These are phyloP conservation scores for Aspergillus sp. DNA, from an alignment of 2,329 filamentous ascomycete genomes.

Conservation along the genomic window DNA sequence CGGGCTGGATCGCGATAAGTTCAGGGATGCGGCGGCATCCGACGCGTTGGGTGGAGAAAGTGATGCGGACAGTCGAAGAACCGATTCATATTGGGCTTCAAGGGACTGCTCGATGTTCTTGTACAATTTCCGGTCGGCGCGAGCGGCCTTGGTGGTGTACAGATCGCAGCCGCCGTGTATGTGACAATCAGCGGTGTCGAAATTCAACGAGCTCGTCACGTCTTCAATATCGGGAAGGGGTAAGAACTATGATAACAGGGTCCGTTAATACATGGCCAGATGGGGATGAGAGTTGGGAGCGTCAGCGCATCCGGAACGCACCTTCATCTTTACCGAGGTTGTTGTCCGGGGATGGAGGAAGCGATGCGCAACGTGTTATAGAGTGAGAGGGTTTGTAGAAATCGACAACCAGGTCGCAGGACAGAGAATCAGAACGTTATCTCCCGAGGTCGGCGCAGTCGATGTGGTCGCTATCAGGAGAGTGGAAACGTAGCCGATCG, in stretches of 20 bases:
- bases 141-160: constrained; percentile 95
- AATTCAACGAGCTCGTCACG: constrained; percentile 90
- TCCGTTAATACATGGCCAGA: constrained; percentile 3
- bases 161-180: constrained; percentile 93
- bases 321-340: constrained; percentile 19
- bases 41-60: constrained; percentile 79
- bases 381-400: neutral
- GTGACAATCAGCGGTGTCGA: constrained; percentile 89
- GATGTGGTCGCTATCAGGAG: neutral
- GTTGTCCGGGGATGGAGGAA: constrained; percentile 1
- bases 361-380: constrained; percentile 3
- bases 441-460: neutral
- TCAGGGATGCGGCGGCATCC: constrained; percentile 64
- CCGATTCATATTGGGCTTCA: constrained; percentile 85
- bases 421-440: neutral
- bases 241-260: constrained; percentile 66
- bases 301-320: constrained; percentile 2
- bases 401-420: neutral
- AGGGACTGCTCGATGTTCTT: constrained; percentile 91
- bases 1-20: constrained; percentile 82
- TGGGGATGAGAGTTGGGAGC: neutral
- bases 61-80: constrained; percentile 81
- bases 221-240: constrained; percentile 87
- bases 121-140: constrained; percentile 94
- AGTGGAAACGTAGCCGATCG: constrained; percentile 35